Conservation (phyloP, 2,329 filamentous ascomycete species). For the Endocalyx cinctus region DNA sequence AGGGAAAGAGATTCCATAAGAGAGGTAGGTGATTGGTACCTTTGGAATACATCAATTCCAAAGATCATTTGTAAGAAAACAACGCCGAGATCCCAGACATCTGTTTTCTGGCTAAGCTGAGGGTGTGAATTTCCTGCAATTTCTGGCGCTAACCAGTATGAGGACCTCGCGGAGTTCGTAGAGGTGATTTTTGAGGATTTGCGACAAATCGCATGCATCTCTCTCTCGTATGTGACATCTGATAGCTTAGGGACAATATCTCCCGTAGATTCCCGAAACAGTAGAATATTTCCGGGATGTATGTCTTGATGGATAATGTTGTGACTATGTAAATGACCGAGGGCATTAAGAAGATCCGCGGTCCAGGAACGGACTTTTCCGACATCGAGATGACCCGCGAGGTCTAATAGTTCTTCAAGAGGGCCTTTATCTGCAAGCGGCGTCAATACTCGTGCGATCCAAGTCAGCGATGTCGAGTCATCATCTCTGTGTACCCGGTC, state of each 20-base stretch:
- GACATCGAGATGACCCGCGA: constrained; percentile 69
- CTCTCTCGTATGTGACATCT: constrained; percentile 66
- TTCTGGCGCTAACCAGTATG: constrained; percentile 81
- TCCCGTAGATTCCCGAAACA: constrained; percentile 66
- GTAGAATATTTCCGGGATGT: constrained; percentile 72
- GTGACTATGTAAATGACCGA: constrained; percentile 82
- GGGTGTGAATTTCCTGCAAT: constrained; percentile 57
- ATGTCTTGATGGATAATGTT: constrained; percentile 81
- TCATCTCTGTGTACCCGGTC: constrained; percentile 43
- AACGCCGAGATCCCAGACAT: constrained; percentile 92
- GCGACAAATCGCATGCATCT: constrained; percentile 57
- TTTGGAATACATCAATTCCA: constrained; percentile 69
- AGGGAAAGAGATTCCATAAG: constrained; percentile 68
- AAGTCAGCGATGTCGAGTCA: constrained; percentile 40
- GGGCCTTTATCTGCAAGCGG: constrained; percentile 80
- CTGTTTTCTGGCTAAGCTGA: constrained; percentile 71
- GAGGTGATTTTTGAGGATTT: constrained; percentile 49
- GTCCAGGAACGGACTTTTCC: constrained; percentile 82
- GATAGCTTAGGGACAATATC: constrained; percentile 70
- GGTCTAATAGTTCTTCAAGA: constrained; percentile 74
- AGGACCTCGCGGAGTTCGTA: constrained; percentile 62
- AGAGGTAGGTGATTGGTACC: constrained; percentile 73
- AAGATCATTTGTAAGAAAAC: constrained; percentile 93
- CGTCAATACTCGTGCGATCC: constrained; percentile 71
- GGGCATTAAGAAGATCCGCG: constrained; percentile 82